Percentiles rank a stretch among this genome's conserved stretches.
phyloP scores from a whole-genome alignment of 1,139 yeast species.

The Zygoascus sp. region DNA sequence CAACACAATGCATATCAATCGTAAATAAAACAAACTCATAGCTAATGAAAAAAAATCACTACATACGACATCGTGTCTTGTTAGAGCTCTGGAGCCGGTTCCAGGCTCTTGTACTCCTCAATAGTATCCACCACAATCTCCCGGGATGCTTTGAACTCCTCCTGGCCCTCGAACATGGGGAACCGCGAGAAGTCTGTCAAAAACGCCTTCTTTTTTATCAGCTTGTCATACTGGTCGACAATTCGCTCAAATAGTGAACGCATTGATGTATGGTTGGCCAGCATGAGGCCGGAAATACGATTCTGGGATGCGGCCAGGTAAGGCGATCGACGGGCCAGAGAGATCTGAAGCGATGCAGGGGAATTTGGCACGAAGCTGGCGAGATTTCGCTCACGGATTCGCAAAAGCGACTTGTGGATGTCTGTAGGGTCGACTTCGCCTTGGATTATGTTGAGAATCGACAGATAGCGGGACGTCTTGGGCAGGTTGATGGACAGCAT shows the following conservation, averaged over 20 bases:
- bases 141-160: slow-evolving; percentile 74
- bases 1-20: neutral
- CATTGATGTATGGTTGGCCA: slow-evolving; percentile 74
- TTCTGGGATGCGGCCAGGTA: slow-evolving; percentile 36
- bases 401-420: slow-evolving; percentile 70
- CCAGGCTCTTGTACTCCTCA: slow-evolving; percentile 59
- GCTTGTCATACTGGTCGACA: slow-evolving; percentile 70
- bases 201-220: slow-evolving; percentile 79
- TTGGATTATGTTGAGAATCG: slow-evolving; percentile 70
- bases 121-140: slow-evolving; percentile 66
- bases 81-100: slow-evolving; percentile 37
- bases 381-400: slow-evolving; percentile 63
- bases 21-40: neutral
- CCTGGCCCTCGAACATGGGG: slow-evolving; percentile 59
- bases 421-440: slow-evolving; percentile 72
- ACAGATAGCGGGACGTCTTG: slow-evolving; percentile 49
- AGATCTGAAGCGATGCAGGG: slow-evolving; percentile 73
- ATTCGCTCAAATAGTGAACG: slow-evolving; percentile 61
- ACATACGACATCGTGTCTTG: neutral
- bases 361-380: slow-evolving; percentile 85
- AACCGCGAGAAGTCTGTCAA: slow-evolving; percentile 67
- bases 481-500: slow-evolving; percentile 51
- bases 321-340: slow-evolving; percentile 72
- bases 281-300: slow-evolving; percentile 58
- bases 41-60: neutral